A percentile compares a stretch with the other conserved stretches of the same genome.
phyloP scores from a whole-genome alignment of 441 rosid genomes.

The Erodium texanum region DNA sequence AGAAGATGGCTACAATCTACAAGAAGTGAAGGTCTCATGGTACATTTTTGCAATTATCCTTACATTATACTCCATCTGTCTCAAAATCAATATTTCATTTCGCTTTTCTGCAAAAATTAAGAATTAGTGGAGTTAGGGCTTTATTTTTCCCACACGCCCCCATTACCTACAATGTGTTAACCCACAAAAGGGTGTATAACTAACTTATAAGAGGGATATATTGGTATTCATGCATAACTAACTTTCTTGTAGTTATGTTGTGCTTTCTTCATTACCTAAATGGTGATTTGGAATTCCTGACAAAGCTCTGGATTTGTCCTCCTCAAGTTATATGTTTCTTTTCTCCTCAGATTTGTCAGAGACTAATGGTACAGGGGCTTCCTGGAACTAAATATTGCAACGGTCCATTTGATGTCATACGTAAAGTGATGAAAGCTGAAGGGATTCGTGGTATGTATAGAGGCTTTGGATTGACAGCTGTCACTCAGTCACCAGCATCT shows the following conservation, averaged over 20 bases:
- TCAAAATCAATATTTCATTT: neutral
- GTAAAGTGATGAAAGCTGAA: neutral
- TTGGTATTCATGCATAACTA: no score
- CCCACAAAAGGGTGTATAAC: no score
- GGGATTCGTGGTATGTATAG: constrained; percentile 46
- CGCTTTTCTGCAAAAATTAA: constrained; percentile 15
- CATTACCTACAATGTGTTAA: no score
- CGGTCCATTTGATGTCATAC: neutral
- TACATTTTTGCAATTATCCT: no score
- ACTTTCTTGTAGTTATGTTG: no score
- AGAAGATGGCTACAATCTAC: no score
- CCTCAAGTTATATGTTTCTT: neutral
- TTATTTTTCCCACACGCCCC: no score
- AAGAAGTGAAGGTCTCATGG: no score
- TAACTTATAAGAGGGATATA: no score
- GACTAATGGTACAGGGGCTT: neutral
- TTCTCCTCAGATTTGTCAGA: neutral
- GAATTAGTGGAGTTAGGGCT: constrained; percentile 22
- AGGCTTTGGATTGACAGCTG: constrained; percentile 52
- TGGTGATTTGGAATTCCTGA: no score
- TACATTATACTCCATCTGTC: neutral
- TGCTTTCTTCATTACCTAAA: no score
- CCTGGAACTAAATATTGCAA: neutral
- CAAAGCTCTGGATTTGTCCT: neutral
- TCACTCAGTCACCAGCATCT: constrained; percentile 48